These are phyloP conservation scores for Bacidia gigantensis DNA, from an alignment of 495 filamentous ascomycete species.

Conservation along the genomic window DNA sequence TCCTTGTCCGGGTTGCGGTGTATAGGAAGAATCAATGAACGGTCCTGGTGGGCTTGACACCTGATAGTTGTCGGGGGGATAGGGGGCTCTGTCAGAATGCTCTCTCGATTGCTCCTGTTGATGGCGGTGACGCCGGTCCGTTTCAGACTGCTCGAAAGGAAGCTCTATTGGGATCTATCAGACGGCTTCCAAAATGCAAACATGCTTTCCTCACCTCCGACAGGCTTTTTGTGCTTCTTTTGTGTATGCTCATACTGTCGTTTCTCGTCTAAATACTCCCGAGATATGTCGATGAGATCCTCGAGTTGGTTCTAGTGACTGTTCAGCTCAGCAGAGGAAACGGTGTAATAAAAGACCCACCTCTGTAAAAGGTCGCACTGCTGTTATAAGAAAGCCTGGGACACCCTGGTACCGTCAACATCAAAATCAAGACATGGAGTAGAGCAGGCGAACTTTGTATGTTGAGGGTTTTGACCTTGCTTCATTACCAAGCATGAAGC, in stretches of 20 bases:
- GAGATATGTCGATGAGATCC: conserved; percentile 14
- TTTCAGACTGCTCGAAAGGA: conserved; percentile 11
- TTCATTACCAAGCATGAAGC: conserved; percentile 85
- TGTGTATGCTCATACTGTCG: conserved; percentile 5
- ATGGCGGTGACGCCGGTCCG: conserved; percentile 11
- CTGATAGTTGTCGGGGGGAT: conserved; percentile 1
- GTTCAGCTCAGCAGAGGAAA: background rate
- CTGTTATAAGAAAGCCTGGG: conserved; percentile 16
- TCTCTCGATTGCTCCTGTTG: background rate
- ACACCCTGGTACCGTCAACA: conserved; percentile 15
- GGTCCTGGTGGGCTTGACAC: conserved; percentile 6
- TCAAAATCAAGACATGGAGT: background rate
- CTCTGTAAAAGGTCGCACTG: conserved; percentile 19
- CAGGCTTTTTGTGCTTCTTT: conserved; percentile 2
- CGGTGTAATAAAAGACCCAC: conserved; percentile 3
- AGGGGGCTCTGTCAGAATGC: conserved; percentile 2
- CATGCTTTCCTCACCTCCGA: conserved; percentile 1
- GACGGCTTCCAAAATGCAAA: background rate
- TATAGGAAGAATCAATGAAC: background rate
- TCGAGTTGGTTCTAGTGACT: conserved; percentile 16
- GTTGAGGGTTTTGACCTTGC: conserved; percentile 74
- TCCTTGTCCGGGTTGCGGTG: background rate
- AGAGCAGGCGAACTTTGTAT: conserved; percentile 49
- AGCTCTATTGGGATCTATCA: background rate
- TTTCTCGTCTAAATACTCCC: conserved; percentile 14